Evolutionary conservation across 1,284 basidiomycete species (phyloP), one percentile per base, ranked within the genome.

Genomic region (Malassezia equina): DNA sequence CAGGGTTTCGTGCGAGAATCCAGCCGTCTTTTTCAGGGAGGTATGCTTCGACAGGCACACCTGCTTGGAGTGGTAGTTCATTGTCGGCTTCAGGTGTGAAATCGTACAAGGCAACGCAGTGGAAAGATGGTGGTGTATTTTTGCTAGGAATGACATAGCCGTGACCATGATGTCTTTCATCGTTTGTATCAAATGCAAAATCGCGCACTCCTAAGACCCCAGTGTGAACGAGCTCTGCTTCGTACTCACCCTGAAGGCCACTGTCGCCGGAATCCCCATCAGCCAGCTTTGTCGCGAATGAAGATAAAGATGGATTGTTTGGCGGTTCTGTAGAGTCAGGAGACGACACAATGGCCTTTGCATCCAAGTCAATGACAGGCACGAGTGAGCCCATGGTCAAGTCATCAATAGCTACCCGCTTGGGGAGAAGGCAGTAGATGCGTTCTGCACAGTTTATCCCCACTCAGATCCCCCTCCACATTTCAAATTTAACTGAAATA

Each of bases 21-120:
- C 55, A 57, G 11, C 55, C 55, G 7, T 29, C 55, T 13, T 50
- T 36, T 13, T 47, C 25, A 7, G 9, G 25, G 11, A 19, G 41
- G 8, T 47, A 29, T 7, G 46, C 17, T 17, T 47, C 45, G 13
- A 57, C 42, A 8, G 45, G 44, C 24, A 25, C 24, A 11, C 55
- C 55, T 19, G 44, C 50, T 9, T 45, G 29, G n/a, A 57, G 49
- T 39, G 43, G 51, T 29, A 57, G 44, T 33, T 57, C 55, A 36
- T 57, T 57, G 39, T 39, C 44, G 7, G 55, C 51, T 23, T 57
- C 55, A 17, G 55, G 49, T 12, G 12, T 7, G 21, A 57, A 57
- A 27, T 52, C 50, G 36, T 57, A 57, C 24, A 56, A 21, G 15
- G 36, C 54, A n/a, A 51, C 24, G 19, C 39, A 46, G 21, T 39